Conservation (phyloP, 73 alveolate species). For the Tetrahymena borealis region DNA sequence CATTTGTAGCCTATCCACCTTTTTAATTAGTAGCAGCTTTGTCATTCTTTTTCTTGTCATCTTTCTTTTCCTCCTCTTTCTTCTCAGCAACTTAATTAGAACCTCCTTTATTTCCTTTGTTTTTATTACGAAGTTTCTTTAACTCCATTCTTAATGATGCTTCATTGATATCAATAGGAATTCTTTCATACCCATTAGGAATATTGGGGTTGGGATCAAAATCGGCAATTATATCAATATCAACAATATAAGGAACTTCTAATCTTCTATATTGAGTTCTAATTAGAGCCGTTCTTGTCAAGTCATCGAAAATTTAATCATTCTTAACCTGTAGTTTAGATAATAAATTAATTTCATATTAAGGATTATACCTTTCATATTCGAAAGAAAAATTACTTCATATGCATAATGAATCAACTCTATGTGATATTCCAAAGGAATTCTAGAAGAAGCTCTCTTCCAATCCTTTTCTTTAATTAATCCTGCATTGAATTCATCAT, state of each 20-base stretch:
- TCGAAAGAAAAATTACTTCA: constrained; percentile 51
- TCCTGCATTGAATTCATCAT: constrained; percentile 76
- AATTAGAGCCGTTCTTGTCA: constrained; percentile 55
- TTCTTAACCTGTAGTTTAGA: neutral
- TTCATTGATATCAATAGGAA: constrained; percentile 84
- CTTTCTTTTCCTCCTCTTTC: constrained; percentile 67
- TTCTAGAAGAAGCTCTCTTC: constrained; percentile 75
- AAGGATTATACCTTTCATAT: too few relatives aligned
- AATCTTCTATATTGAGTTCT: constrained; percentile 86
- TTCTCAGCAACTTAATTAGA: constrained; percentile 50
- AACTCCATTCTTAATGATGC: constrained; percentile 84
- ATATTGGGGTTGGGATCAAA: constrained; percentile 84
- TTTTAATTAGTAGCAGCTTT: constrained; percentile 45
- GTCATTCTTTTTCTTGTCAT: constrained; percentile 64
- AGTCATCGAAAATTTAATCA: constrained; percentile 14
- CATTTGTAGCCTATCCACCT: constrained; percentile 20
- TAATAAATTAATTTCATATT: too few relatives aligned
- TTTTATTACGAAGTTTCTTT: constrained; percentile 49
- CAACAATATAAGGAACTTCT: constrained; percentile 90
- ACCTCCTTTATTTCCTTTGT: constrained; percentile 10
- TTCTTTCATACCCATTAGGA: constrained; percentile 91
- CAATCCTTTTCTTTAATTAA: constrained; percentile 86
- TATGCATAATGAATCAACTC: constrained; percentile 82
- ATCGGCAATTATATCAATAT: constrained; percentile 85
- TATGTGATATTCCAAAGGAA: constrained; percentile 91